Percentiles rank a stretch among this genome's conserved stretches.
Conservation (phyloP, 306 rosid genomes). For the Lathyrus aphaca region DNA sequence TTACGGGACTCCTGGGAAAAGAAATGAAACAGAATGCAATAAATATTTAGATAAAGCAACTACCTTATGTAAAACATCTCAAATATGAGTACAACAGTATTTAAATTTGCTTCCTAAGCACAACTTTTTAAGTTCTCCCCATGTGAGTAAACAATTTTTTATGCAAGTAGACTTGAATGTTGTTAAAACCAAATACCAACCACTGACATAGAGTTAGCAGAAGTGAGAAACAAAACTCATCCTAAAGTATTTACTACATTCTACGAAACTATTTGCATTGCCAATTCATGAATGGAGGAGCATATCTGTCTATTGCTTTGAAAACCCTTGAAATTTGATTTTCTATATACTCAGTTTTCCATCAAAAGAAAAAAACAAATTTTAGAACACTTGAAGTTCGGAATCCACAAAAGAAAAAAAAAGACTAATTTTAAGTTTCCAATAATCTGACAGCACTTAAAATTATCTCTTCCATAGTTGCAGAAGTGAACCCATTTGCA, state of each 20-base stretch:
- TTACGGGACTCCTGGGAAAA: slow-evolving; percentile 67
- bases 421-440: too few species aligned
- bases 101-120: slow-evolving; percentile 12
- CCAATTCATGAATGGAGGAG: slow-evolving; percentile 16
- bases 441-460: slow-evolving; percentile 4
- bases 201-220: slow-evolving; percentile 12
- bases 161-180: background rate
- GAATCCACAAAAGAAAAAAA: background rate
- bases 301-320: slow-evolving; percentile 26
- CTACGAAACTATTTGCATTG: slow-evolving; percentile 10
- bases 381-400: background rate
- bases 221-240: slow-evolving; percentile 23
- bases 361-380: slow-evolving; percentile 32
- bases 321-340: slow-evolving; percentile 26
- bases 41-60: slow-evolving; percentile 31
- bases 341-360: slow-evolving; percentile 17
- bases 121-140: slow-evolving; percentile 5
- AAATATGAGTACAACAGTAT: slow-evolving; percentile 8
- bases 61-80: slow-evolving; percentile 22
- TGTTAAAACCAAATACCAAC: slow-evolving; percentile 34
- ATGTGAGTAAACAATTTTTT: background rate
- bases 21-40: slow-evolving; percentile 42
- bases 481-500: background rate
- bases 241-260: slow-evolving; percentile 9
- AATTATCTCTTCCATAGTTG: slow-evolving; percentile 16